Evolutionary conservation across 2,329 filamentous ascomycete species (phyloP), one percentile per base, ranked within the genome.

Genomic region (Ophiostoma pallidulum): DNA sequence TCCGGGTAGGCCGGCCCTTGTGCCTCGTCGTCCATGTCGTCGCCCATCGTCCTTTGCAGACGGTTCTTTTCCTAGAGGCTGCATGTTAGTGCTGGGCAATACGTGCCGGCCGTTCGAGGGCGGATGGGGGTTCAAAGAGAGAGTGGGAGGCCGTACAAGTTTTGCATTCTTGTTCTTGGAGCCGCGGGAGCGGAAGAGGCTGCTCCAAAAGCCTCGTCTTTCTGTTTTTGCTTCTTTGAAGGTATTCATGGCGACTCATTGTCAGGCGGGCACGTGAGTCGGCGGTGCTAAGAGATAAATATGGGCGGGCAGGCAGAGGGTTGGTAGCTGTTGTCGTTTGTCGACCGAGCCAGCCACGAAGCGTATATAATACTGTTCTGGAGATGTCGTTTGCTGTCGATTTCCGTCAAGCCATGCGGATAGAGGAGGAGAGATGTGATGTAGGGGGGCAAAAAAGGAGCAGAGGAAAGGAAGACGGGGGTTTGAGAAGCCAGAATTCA

Each of bases 151-250:
- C 58, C 61, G 51, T 59, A 70, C 65, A 51, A 65, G 57, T 54
- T 61, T 67, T 35, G 58, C 57, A 41, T 53, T 54, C 51, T 63
- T 49, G 28, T 28, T 62, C 46, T 60, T 63, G 19, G 65, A 63
- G 59, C 69, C 73, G 51, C 67, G 67, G 51, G 64, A 69, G 53
- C 73, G 69, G 54, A 78, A 66, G 47, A 79, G 61, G 51, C 66
- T 64, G 47, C 45, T 51, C 69, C 68, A 71, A 51, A 75, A 71
- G 41, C 68, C 63, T 55, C 67, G 70, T 61, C 70, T 73, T 56
- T 65, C 65, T 41, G 54, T 62, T 54, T 67, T 70, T 61, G 69
- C 70, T 56, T 66, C 65, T 45, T 55, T 63, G 32, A 38, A 37
- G 36, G 35, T 29, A 28, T 43, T 51, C 55, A 57, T 56, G 33